Conservation (phyloP, 2,329 filamentous ascomycete species). For the Beauveria australis region DNA sequence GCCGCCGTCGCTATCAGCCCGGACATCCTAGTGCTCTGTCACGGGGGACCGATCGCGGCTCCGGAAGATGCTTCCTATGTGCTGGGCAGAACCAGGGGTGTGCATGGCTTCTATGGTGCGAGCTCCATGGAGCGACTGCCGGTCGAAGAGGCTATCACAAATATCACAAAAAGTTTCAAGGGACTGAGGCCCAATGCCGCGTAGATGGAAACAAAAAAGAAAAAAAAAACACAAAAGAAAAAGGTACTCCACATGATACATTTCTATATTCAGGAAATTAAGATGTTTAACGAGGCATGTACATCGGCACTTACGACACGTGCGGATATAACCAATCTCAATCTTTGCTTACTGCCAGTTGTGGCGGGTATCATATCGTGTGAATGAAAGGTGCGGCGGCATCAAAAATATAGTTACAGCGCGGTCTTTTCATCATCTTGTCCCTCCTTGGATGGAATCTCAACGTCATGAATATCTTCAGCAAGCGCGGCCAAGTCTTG, state of each 20-base stretch:
- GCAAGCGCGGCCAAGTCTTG: conserved; percentile 12
- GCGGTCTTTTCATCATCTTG: background rate
- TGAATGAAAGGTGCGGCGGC: too few relatives aligned
- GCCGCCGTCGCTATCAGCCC: conserved; percentile 45
- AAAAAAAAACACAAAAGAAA: background rate
- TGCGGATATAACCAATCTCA: background rate
- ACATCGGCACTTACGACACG: background rate
- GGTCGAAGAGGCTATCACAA: conserved; percentile 56
- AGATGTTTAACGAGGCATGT: background rate
- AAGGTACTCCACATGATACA: background rate
- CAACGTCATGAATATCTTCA: conserved; percentile 1
- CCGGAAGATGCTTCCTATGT: conserved; percentile 57
- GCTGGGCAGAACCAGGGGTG: conserved; percentile 47
- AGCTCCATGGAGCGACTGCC: conserved; percentile 63
- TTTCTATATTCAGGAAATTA: background rate
- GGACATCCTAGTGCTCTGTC: conserved; percentile 60
- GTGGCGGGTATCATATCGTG: background rate
- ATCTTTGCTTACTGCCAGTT: background rate
- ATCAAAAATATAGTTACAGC: background rate
- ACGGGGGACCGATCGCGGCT: conserved; percentile 59
- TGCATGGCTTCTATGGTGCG: conserved; percentile 67
- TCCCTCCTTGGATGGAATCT: background rate
- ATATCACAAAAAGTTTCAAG: conserved; percentile 25
- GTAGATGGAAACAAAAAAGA: background rate
- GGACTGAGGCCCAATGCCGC: background rate